These are phyloP conservation scores for Wickerhamomyces queroliae DNA, from an alignment of 805 yeast species.

Conservation along the genomic window DNA sequence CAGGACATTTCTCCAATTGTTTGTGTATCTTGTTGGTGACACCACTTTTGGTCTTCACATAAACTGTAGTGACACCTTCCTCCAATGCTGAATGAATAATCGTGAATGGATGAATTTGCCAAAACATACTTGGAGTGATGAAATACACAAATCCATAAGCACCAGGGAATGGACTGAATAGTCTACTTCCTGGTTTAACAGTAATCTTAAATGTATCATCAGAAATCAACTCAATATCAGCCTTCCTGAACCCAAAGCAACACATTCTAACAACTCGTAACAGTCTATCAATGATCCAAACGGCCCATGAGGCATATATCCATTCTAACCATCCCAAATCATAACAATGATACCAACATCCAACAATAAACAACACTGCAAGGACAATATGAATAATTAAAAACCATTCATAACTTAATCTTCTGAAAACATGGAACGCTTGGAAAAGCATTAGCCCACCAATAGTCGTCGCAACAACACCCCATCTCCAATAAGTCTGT, in stretches of 20 bases:
- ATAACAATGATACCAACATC: slow-evolving; percentile 53
- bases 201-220: slow-evolving; percentile 39
- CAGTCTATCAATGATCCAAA: slow-evolving; percentile 44
- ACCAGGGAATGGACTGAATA: slow-evolving; percentile 49
- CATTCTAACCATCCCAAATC: slow-evolving; percentile 49
- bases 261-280: slow-evolving; percentile 32
- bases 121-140: slow-evolving; percentile 43
- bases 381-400: slow-evolving; percentile 50
- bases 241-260: slow-evolving; percentile 1
- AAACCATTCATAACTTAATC: slow-evolving; percentile 52
- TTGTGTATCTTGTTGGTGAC: slow-evolving; percentile 38
- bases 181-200: slow-evolving; percentile 29
- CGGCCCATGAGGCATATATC: slow-evolving; percentile 32
- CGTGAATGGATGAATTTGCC: slow-evolving; percentile 78
- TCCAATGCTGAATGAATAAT: slow-evolving; percentile 35
- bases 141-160: slow-evolving; percentile 53
- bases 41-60: slow-evolving; percentile 53
- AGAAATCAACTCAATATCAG: slow-evolving; percentile 10
- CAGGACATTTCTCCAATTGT: slow-evolving; percentile 22
- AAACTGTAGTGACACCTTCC: slow-evolving; percentile 33
- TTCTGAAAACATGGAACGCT: slow-evolving; percentile 46
- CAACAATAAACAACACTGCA: slow-evolving; percentile 46
- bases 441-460: slow-evolving; percentile 41
- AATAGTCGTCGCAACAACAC: slow-evolving; percentile 38
- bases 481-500: slow-evolving; percentile 24